Evolutionary conservation across 768 basidiomycete species (phyloP).

Genomic region (Boletus barrowsii): DNA sequence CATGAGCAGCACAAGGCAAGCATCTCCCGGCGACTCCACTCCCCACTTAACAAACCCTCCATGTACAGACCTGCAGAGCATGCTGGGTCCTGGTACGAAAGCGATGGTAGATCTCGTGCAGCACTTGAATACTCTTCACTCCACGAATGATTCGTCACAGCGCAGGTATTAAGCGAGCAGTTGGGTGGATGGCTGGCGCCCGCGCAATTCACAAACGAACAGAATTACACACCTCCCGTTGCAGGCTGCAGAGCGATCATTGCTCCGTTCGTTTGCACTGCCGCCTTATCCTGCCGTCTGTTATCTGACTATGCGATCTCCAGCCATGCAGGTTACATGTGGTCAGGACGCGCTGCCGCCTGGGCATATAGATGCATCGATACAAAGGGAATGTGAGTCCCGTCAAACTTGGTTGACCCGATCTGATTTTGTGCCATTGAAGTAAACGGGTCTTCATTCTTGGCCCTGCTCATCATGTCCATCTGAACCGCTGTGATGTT

Average conservation of each 20-base stretch:
- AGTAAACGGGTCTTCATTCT: conserved; percentile 93
- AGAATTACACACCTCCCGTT: conserved; percentile 63
- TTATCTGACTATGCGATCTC: conserved; percentile 7
- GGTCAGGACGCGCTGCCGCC: conserved; percentile 90
- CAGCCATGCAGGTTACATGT: conserved; percentile 95
- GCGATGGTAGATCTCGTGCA: conserved; percentile 46
- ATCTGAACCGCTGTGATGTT: conserved; percentile 84
- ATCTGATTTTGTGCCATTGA: conserved; percentile 9
- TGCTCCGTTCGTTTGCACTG: conserved; percentile 68
- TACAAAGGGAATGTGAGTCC: conserved; percentile 69
- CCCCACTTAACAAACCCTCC: neutral
- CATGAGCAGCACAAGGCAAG: conserved; percentile 31
- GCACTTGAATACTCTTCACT: conserved; percentile 13
- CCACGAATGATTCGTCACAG: conserved; percentile 37
- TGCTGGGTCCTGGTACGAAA: conserved; percentile 89
- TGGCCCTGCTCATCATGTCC: conserved; percentile 92
- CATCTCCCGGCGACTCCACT: neutral
- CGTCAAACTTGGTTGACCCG: neutral
- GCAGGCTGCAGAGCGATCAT: conserved; percentile 82
- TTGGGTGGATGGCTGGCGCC: conserved; percentile 60
- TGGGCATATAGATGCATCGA: conserved; percentile 96
- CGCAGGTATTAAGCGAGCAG: conserved; percentile 53
- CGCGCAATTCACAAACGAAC: conserved; percentile 46
- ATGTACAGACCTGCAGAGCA: conserved; percentile 64
- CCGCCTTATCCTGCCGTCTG: neutral